These are phyloP conservation scores for Candida pseudoglaebosa DNA, from an alignment of 805 yeast genomes.

Conservation along the genomic window DNA sequence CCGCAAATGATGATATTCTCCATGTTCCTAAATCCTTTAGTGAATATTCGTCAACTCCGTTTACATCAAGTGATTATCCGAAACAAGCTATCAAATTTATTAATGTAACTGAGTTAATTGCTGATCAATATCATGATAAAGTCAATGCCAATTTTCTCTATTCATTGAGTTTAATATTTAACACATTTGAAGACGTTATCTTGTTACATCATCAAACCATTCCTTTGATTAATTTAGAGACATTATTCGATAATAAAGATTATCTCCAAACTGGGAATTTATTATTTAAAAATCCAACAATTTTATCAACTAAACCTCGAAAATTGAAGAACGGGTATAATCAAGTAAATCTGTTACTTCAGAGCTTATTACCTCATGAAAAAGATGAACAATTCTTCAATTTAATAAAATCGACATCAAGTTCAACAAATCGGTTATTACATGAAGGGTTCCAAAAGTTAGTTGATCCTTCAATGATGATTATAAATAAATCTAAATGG, in stretches of 20 bases:
- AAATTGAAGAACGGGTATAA: constrained; percentile 25
- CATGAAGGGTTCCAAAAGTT: constrained; percentile 19
- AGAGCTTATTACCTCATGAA: constrained; percentile 17
- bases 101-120: constrained; percentile 17
- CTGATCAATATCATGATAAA: constrained; percentile 10
- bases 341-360: constrained; percentile 24
- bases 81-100: constrained; percentile 26
- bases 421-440: constrained; percentile 15
- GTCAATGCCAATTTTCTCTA: constrained; percentile 15
- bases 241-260: constrained; percentile 15
- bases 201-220: constrained; percentile 24
- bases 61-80: constrained; percentile 13
- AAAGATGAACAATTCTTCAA: constrained; percentile 19
- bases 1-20: constrained; percentile 15
- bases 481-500: constrained; percentile 23
- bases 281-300: constrained; percentile 27
- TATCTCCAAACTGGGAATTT: constrained; percentile 21
- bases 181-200: constrained; percentile 28
- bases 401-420: constrained; percentile 5
- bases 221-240: constrained; percentile 18
- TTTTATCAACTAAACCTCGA: constrained; percentile 14
- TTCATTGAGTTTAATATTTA: constrained; percentile 25
- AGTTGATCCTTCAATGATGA: constrained; percentile 26
- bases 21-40: constrained; percentile 12
- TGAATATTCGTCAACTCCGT: constrained; percentile 5